Conservation (phyloP, 2,329 filamentous ascomycete genomes). For the Ascochyta lentis region DNA sequence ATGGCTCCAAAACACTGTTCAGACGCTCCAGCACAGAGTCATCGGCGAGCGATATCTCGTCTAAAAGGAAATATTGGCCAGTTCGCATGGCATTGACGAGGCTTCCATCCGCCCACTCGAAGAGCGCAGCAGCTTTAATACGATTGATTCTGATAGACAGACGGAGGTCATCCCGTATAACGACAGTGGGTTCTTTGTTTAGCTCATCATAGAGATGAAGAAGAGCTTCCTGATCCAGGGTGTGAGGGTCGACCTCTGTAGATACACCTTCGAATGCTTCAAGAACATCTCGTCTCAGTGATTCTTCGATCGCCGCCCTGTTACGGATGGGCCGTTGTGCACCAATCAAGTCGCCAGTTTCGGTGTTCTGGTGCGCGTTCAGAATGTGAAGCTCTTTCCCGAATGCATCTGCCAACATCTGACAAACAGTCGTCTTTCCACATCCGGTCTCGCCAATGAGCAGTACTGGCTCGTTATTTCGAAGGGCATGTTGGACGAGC, state of each 20-base stretch:
- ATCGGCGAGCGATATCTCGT: constrained; percentile 97
- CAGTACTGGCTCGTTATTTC: constrained; percentile 91
- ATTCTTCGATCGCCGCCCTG: constrained; percentile 72
- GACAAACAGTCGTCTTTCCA: constrained; percentile 96
- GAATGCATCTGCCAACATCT: constrained; percentile 84
- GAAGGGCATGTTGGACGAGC: constrained; percentile 83
- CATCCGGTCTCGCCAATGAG: constrained; percentile 97
- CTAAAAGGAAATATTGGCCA: constrained; percentile 89
- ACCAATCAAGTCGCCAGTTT: constrained; percentile 96
- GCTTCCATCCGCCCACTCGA: constrained; percentile 95
- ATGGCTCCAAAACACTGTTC: constrained; percentile 93
- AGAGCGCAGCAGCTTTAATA: constrained; percentile 79
- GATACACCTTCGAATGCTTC: constrained; percentile 34
- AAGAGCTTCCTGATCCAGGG: constrained; percentile 53
- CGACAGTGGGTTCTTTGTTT: constrained; percentile 51
- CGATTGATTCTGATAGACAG: constrained; percentile 55
- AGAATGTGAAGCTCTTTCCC: constrained; percentile 81
- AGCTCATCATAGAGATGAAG: constrained; percentile 66
- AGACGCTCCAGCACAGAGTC: constrained; percentile 95
- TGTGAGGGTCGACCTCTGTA: constrained; percentile 17
- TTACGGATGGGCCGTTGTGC: constrained; percentile 93
- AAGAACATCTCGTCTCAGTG: constrained; percentile 68
- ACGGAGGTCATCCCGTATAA: constrained; percentile 54
- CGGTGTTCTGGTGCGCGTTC: constrained; percentile 97
- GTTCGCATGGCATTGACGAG: constrained; percentile 92